phyloP scores from a whole-genome alignment of 106 monocot genomes.

The Dendrobium officinale region DNA sequence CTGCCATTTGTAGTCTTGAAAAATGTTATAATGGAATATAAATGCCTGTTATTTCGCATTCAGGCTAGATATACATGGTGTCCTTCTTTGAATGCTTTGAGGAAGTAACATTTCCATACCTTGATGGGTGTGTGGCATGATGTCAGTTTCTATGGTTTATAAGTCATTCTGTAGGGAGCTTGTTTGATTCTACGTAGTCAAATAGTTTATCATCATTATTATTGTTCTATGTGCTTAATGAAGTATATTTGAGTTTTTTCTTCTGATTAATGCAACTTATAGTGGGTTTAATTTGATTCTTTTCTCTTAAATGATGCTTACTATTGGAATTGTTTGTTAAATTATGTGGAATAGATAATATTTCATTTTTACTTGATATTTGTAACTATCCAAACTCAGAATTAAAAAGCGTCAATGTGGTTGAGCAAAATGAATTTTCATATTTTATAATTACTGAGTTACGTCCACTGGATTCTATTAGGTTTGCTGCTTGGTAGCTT shows the following conservation, averaged over 20 bases:
- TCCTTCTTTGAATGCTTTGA: not conserved
- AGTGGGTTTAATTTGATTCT: not conserved
- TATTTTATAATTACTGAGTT: not conserved
- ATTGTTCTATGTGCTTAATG: not conserved
- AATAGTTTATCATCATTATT: not conserved
- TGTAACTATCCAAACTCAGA: not conserved
- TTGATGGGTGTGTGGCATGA: not conserved
- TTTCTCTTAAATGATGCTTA: not conserved
- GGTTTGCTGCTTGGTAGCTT: not conserved
- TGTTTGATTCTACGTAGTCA: not conserved
- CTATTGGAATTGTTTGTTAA: not conserved
- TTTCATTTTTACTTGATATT: not conserved
- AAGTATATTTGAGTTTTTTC: not conserved
- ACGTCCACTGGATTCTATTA: not conserved
- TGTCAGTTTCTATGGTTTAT: not conserved
- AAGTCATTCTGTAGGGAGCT: not conserved
- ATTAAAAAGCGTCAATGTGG: not conserved
- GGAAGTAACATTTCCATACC: not conserved
- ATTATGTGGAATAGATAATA: not conserved
- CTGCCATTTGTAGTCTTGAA: not conserved
- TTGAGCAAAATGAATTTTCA: not conserved
- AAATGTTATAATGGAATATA: not conserved
- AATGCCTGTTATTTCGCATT: not conserved
- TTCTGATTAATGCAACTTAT: not conserved
- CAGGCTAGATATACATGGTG: not conserved